Evolutionary conservation across 2,329 filamentous ascomycete genomes (phyloP).

Genomic region (Tolypocladium capitatum): DNA sequence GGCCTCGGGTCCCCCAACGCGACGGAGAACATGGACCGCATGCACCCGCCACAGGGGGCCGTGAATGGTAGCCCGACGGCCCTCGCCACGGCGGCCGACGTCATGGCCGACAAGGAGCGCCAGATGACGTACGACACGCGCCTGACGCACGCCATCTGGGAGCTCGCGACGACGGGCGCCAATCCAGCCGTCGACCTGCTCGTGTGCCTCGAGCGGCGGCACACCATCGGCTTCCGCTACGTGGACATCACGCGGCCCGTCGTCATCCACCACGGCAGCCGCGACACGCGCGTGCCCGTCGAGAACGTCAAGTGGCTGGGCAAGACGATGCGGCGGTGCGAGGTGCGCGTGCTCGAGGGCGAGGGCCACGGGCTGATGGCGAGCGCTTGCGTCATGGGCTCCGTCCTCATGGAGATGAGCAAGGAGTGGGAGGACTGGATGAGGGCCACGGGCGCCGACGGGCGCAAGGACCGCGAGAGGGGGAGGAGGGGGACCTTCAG

Average conservation of each 20-base stretch:
- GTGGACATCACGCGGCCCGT: slow-evolving; percentile 87
- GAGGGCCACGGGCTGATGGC: slow-evolving; percentile 97
- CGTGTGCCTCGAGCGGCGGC: slow-evolving; percentile 80
- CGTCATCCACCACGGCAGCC: slow-evolving; percentile 85
- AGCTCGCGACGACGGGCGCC: slow-evolving; percentile 75
- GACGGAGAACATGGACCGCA: slow-evolving; percentile 36
- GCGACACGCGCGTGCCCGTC: slow-evolving; percentile 82
- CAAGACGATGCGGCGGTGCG: slow-evolving; percentile 84
- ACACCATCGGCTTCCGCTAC: slow-evolving; percentile 90
- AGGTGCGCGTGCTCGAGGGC: slow-evolving; percentile 78
- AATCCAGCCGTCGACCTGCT: slow-evolving; percentile 91
- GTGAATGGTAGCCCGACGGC: slow-evolving; percentile 18
- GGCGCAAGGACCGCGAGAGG: slow-evolving; percentile 19
- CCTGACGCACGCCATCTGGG: slow-evolving; percentile 89
- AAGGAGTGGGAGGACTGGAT: slow-evolving; percentile 89
- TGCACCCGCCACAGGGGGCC: slow-evolving; percentile 18
- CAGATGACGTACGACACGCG: slow-evolving; percentile 68
- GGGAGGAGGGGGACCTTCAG: slow-evolving; percentile 14
- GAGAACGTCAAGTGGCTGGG: slow-evolving; percentile 94
- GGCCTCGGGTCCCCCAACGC: slow-evolving; percentile 14
- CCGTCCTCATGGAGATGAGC: slow-evolving; percentile 86
- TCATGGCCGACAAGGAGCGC: slow-evolving; percentile 56
- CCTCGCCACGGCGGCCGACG: slow-evolving; percentile 42
- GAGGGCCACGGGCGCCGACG: slow-evolving; percentile 37
- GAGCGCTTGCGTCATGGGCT: slow-evolving; percentile 81